Evolutionary conservation across 2,329 filamentous ascomycete genomes (phyloP), one percentile per base, ranked within the genome.

Genomic region (Talaromyces piceae): DNA sequence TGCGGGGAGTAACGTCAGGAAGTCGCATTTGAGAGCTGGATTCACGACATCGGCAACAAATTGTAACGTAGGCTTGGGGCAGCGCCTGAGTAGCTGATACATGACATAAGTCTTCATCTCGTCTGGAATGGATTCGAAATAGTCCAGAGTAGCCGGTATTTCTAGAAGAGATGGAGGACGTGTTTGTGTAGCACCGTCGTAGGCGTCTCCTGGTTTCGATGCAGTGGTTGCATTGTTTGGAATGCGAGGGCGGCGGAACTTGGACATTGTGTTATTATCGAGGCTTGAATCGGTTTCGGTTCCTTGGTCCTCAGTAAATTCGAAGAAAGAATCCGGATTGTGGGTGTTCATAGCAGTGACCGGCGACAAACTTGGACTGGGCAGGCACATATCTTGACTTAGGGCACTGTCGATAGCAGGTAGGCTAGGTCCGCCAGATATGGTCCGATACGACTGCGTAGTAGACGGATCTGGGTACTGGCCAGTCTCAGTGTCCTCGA

Each of bases 101-200:
- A 98, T 95, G 71, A 98, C 85, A 64, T 95, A 95, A 0, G 87
- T 87, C 71, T 98, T 93, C 80, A 98, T 83, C 61, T 93, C 86
- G 41, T 87, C 82, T 2, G 91, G 90, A 78, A 98, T 87, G 5
- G 86, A 81, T 66, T 97, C 91, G 61, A 97, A 98, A 2, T 84
- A 84, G 59, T 95, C 87, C 13, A 98, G 73, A 77, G 98, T 88
- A 13, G 78, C 81, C 6, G 87, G 87, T n/a, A 91, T 87, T 60
- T 94, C 88, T 70, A 91, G 80, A 18, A 91, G 67, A 18, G 68
- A 78, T 62, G 67, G 45, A 49, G 63, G 54, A 46, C 64, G 56
- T 31, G 54, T 66, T 61, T 47, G 55, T 52, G 57, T 47, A 51
- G 63, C 53, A 56, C 64, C 18, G 27, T 55, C 37, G 16, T 47